A percentile compares a stretch with the other conserved stretches of the same genome.
phyloP scores from a whole-genome alignment of 805 yeast species.

The Zygosaccharomyces rouxii region DNA sequence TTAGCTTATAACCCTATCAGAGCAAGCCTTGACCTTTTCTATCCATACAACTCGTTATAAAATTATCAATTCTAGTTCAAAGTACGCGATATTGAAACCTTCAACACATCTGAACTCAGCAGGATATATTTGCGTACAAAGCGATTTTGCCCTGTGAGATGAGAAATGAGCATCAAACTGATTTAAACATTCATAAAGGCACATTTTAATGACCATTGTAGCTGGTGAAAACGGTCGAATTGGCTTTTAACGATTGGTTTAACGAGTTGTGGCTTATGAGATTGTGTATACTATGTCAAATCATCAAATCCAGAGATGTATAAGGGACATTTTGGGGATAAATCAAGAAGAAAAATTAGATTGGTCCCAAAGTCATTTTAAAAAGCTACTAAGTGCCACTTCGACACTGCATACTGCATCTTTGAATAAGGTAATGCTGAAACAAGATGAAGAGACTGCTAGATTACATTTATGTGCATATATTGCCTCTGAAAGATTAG shows the following conservation, averaged over 20 bases:
- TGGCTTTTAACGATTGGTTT: background rate
- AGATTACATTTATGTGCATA: slow-evolving; percentile 65
- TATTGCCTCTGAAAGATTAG: slow-evolving; percentile 51
- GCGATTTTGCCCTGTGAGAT: background rate
- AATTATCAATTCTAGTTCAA: background rate
- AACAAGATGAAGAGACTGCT: slow-evolving; percentile 56
- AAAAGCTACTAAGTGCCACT: slow-evolving; percentile 28
- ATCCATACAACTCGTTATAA: background rate
- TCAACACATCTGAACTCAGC: background rate
- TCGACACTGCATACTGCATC: slow-evolving; percentile 45
- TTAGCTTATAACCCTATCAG: background rate
- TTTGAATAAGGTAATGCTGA: slow-evolving; percentile 48
- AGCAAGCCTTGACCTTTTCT: background rate
- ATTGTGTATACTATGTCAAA: slow-evolving; percentile 21
- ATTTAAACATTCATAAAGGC: background rate
- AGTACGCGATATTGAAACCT: slow-evolving; percentile 4
- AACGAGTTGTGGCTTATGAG: background rate
- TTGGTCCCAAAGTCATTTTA: slow-evolving; percentile 28
- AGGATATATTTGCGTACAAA: background rate
- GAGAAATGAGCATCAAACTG: background rate
- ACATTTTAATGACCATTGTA: no score
- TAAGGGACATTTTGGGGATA: slow-evolving; percentile 27
- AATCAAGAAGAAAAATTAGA: slow-evolving; percentile 18
- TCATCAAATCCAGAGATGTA: slow-evolving; percentile 27
- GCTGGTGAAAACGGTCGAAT: background rate